Base-by-base conservation (phyloP, 306 rosid species). In the Mucuna pruriens region DNA sequence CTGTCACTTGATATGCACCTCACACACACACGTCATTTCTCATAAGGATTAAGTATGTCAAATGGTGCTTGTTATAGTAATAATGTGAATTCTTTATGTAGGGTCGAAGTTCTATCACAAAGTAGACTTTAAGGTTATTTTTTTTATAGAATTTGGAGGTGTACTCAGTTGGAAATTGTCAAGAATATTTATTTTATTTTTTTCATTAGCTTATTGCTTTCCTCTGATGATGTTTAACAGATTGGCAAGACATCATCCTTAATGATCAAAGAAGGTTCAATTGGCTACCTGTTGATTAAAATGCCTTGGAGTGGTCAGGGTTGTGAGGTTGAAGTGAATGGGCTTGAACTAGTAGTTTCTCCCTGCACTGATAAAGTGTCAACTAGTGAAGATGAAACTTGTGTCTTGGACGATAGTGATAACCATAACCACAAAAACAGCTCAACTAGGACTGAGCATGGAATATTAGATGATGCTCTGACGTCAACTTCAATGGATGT, bases 231-330 rank as follows among this genome's bases (percentile, higher is more conserved):
- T 36, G 71, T 75, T 79, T 51, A 63, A 82, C 88, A 89, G 99
- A 63, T 91, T 54, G 86, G 92, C 48, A 82, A 84, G 75, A 87
- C 85, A 38, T 82, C 93, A 64, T 86, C 91, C 0, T 9, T 95
- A 36, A 63, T 48, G 29, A 74, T 93, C 55, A 95, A 93, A 87
- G 99, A 95, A 88, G 99, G 99, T 40, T 95, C 99, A 40, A 87
- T 95, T 86, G 94, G 98, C 54, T 82, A 88, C 51, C 81, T 95
- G 26, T 78, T 89, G 79, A 85, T 93, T 83, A 84, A 86, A 87
- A 88, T 95, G 97, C 97, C 99, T 55, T 95, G 99, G 99, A 91
- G 88, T 72, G 91, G 88, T 49, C 74, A 89, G 74, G 99, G 98
- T 78, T 91, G 90, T 69, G 89, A 88, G 86, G 97, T 93, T 65